Evolutionary conservation across 768 basidiomycete genomes (phyloP).

Genomic region (Trametopsis cervina): DNA sequence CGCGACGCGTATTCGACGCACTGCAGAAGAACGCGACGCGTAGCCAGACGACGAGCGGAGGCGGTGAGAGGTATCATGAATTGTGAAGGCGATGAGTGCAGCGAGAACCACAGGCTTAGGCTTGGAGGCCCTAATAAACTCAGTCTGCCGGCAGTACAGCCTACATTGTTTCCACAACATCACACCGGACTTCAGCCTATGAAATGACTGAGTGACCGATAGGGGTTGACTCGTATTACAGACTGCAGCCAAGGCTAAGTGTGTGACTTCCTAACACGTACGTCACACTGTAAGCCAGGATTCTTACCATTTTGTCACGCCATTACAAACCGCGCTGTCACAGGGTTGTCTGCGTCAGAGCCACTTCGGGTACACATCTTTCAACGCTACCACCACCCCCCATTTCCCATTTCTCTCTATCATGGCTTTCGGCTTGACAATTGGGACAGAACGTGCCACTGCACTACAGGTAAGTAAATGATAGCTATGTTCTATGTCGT

Average conservation of each 20-base stretch:
- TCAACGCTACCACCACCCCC: constrained; percentile 7
- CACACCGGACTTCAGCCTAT: no score
- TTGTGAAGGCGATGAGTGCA: neutral
- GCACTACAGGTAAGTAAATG: constrained; percentile 52
- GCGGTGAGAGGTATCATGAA: neutral
- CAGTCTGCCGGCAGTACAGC: no score
- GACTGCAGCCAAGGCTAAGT: no score
- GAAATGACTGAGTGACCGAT: no score
- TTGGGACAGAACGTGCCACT: constrained; percentile 70
- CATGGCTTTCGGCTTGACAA: constrained; percentile 73
- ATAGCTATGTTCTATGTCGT: neutral
- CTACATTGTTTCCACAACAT: no score
- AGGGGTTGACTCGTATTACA: no score
- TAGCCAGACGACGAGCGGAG: neutral
- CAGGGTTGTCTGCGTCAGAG: neutral
- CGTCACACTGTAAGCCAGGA: no score
- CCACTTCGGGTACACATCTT: neutral
- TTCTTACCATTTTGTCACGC: no score
- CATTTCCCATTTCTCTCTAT: constrained; percentile 3
- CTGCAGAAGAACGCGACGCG: constrained; percentile 61
- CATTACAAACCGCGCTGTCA: neutral
- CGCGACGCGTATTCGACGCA: constrained; percentile 61
- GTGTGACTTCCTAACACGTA: no score
- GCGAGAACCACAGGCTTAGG: no score
- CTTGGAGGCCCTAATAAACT: no score